A percentile compares a stretch with the other conserved stretches of the same genome.
phyloP scores from a whole-genome alignment of 129 eudicot species.

The Smallanthus sonchifolius region DNA sequence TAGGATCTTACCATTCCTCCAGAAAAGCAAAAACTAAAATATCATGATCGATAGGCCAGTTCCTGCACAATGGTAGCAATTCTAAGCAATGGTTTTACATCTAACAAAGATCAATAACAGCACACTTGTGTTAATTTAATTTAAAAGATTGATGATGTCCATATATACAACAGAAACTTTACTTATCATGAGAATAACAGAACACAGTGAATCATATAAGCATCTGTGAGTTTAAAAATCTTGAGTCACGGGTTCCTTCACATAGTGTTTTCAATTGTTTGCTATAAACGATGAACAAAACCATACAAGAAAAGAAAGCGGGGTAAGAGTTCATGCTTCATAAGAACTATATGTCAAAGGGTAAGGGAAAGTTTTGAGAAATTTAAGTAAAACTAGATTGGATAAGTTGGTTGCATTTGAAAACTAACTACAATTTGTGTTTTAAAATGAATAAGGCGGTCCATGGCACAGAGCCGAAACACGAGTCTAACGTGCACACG shows the following conservation, averaged over 20 bases:
- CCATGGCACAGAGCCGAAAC: too few species aligned
- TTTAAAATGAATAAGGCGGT: too few species aligned
- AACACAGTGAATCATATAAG: background rate
- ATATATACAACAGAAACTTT: background rate
- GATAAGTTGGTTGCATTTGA: background rate
- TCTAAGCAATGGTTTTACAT: background rate
- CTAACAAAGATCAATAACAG: slow-evolving; percentile 3
- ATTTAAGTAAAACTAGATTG: background rate
- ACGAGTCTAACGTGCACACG: background rate
- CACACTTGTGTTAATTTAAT: background rate
- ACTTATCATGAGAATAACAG: background rate
- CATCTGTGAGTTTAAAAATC: background rate
- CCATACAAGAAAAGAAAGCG: background rate
- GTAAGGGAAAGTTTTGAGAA: background rate
- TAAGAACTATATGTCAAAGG: background rate
- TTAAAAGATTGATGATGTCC: background rate
- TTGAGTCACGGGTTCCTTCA: background rate
- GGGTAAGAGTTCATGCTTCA: background rate
- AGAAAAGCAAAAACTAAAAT: slow-evolving; percentile 30
- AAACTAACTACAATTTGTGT: background rate
- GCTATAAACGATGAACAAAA: background rate
- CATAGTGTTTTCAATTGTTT: background rate
- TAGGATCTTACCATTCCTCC: slow-evolving; percentile 45
- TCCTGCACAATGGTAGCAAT: slow-evolving; percentile 34
- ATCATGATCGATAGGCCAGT: slow-evolving; percentile 31